Evolutionary conservation across 305 asterid species (phyloP).

Genomic region (Nicotiana rustica): DNA sequence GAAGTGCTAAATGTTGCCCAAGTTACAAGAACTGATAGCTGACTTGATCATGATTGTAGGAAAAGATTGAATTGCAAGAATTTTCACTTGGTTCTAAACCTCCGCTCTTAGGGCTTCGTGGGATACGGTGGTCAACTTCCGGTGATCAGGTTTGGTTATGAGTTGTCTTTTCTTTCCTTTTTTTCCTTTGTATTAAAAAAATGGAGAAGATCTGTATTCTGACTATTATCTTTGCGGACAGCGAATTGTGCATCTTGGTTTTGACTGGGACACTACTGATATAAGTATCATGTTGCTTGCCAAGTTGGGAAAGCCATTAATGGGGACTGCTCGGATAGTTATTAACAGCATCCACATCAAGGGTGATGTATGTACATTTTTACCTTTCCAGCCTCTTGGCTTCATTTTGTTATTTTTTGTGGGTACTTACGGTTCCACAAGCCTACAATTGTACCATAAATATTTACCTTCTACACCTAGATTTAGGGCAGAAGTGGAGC

Average conservation of each 20-base stretch:
- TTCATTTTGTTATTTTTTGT: conserved; percentile 17
- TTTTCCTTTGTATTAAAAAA: conserved; percentile 9
- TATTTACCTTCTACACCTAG: background rate
- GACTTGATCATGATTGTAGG: conserved; percentile 54
- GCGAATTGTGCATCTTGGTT: conserved; percentile 77
- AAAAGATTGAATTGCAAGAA: conserved; percentile 82
- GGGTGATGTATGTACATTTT: conserved; percentile 82
- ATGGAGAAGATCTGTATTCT: conserved; percentile 29
- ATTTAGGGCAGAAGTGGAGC: background rate
- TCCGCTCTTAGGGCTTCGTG: conserved; percentile 88
- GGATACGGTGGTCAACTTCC: conserved; percentile 83
- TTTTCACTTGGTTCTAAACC: conserved; percentile 91
- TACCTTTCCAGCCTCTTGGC: background rate
- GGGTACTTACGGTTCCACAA: background rate
- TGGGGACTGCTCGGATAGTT: conserved; percentile 95
- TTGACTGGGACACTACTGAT: conserved; percentile 93
- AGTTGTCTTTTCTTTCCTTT: conserved; percentile 9
- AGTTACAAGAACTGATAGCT: conserved; percentile 27
- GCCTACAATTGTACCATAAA: background rate
- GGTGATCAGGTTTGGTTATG: conserved; percentile 84
- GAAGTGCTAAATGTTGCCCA: conserved; percentile 13
- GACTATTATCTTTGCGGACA: conserved; percentile 53
- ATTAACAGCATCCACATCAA: conserved; percentile 91
- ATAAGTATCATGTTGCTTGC: conserved; percentile 79
- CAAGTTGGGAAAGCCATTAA: conserved; percentile 83